These are phyloP conservation scores for Vitis cinerea DNA, from an alignment of 164 flowering plant genomes.

Conservation along the genomic window DNA sequence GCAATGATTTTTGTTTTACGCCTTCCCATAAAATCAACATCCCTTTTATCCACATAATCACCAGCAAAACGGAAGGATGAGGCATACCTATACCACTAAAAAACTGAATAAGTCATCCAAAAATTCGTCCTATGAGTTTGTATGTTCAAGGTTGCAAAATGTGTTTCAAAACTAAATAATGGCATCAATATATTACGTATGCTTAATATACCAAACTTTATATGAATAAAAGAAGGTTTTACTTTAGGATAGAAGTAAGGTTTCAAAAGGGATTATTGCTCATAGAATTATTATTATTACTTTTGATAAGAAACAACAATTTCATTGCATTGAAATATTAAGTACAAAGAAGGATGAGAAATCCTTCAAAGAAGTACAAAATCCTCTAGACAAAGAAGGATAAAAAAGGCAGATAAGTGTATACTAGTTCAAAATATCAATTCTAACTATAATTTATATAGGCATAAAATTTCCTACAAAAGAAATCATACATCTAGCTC, in stretches of 20 bases:
- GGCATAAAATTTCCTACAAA: no score
- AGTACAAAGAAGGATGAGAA: no score
- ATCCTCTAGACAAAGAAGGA: no score
- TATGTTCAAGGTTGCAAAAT: not conserved
- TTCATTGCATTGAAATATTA: no score
- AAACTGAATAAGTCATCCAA: not conserved
- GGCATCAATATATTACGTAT: not conserved
- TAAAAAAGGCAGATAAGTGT: no score
- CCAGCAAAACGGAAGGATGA: conserved; percentile 76
- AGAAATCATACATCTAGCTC: no score
- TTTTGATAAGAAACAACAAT: no score
- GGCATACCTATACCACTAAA: conserved; percentile 59
- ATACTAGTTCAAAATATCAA: no score
- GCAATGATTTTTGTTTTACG: conserved; percentile 78
- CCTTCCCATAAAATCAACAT: conserved; percentile 56
- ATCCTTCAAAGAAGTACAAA: no score
- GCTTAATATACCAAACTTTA: not conserved
- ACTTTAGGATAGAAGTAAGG: not conserved
- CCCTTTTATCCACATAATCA: conserved; percentile 53
- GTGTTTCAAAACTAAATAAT: not conserved
- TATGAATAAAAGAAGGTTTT: not conserved
- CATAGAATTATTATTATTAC: no score
- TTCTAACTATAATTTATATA: no score
- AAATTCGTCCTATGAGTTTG: not conserved
- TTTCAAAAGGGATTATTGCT: not conserved